Evolutionary conservation across 2,329 filamentous ascomycete species (phyloP).

Genomic region (Fusarium proliferatum): DNA sequence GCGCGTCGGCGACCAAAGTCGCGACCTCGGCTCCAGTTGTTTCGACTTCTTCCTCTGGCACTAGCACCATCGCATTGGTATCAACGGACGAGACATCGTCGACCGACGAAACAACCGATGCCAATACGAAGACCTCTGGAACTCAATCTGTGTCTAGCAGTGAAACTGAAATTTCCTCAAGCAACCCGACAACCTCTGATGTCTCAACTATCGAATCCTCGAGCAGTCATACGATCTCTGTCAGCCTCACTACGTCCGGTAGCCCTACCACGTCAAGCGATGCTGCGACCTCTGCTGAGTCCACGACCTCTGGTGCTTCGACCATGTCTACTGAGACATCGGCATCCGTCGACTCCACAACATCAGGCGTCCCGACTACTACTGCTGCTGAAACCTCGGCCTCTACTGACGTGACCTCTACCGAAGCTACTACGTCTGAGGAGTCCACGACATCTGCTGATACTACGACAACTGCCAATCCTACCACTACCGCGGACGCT

Average conservation of each 20-base stretch:
- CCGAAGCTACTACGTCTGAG: not conserved
- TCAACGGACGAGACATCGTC: accelerated
- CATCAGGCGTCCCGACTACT: accelerated
- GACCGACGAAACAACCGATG: not conserved
- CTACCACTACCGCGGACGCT: not conserved
- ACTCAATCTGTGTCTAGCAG: not conserved
- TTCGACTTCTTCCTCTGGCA: too few relatives aligned
- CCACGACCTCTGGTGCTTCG: not conserved
- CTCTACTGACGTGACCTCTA: accelerated
- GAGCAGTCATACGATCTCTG: not conserved
- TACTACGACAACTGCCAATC: not conserved
- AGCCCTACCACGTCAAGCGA: not conserved
- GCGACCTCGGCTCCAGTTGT: too few relatives aligned
- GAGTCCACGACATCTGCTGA: not conserved
- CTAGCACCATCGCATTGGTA: too few relatives aligned
- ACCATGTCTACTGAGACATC: too few relatives aligned
- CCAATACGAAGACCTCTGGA: too few relatives aligned
- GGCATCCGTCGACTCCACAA: accelerated
- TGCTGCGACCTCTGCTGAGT: not conserved
- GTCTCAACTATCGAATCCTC: not conserved
- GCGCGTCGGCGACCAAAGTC: too few relatives aligned
- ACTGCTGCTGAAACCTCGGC: not conserved
- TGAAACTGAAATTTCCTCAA: not conserved
- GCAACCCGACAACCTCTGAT: not conserved
- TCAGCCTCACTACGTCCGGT: not conserved